Evolutionary conservation across 331 rosid species (phyloP), one percentile per base, ranked within the genome.

Genomic region (Erythrophleum ivorense): DNA sequence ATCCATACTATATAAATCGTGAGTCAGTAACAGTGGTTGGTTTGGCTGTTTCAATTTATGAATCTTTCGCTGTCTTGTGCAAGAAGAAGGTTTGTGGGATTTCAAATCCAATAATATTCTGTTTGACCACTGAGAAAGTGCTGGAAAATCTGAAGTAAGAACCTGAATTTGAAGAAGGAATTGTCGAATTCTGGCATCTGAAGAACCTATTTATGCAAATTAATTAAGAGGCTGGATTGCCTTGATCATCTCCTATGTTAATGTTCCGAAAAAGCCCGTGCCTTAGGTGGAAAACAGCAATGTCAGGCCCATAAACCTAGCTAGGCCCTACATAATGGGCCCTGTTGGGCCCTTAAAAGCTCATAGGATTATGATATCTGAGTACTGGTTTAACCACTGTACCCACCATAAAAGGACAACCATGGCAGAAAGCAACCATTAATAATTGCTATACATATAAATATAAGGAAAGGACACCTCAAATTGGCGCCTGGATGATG

Each of bases 381-480:
- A 21, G 82, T 58, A 54, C 78, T 43, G 55, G 45, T 70, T 2
- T 1, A 11, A 6, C 60, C 12, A 77, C 82, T 55, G 50, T 73
- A 73, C 54, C 60, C 29, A 6, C 68, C 19, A 31, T 21, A 16
- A 67, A 74, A 54, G 24, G 68, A 81, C 68, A 36, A 68, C 63
- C 78, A 43, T 24, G 38, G 66, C 55, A 38, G 43, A 34, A 78
- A 78, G 53, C 21, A 52, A 12, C 76, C 65, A 78, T 50, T 52
- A 29, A 84, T 7, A 16, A 7, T 19, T 74, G 16, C 16, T 10
- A 59, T 9, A 24, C 16, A 2, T 41, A 18, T 5, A 33, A 2
- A 38, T 9, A n/a, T 49, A 54, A 10, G 86, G 81, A 78, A 84
- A 24, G 67, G 82, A 71, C 85, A 18, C 41, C 75, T 80, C 41